Evolutionary conservation across 805 yeast genomes (phyloP), one percentile per base, ranked within the genome.

Genomic region (Barnettozyma salicaria): DNA sequence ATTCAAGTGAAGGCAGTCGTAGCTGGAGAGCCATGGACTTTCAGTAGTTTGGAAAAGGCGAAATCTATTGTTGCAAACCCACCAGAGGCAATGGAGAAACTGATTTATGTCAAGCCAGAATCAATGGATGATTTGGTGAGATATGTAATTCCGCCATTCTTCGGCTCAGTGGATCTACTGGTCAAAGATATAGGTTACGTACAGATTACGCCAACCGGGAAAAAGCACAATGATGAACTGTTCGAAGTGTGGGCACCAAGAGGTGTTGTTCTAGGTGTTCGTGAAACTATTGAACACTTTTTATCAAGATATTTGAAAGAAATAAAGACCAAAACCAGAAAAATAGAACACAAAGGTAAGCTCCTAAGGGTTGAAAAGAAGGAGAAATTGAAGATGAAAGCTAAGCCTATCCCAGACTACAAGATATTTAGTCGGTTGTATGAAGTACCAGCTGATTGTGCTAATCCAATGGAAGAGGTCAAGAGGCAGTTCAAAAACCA

Each of bases 101-200:
- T 49, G 36, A 38, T 40, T 18, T 49, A 39, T 60, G 63, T 53
- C 41, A 64, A 30, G 22, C 58, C 36, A 20, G 45, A 27, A 38
- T 64, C 65, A 21, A 51, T 49, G 26, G 47, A 53, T 1, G 52
- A 61, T 2, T 50, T 67, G 44, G 58, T 52, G 1, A 59, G 75
- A 40, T 78, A 68, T 43, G 63, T 72, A 3, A 64, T 83, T 4
- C 90, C 92, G 0, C 84, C 86, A n/a, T 82, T 82, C 47, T 63
- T 59, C 41, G 90, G 90, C 0, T 53, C 72, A 5, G 60, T 83
- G 8, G 94, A 83, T 48, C 49, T 83, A 19, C 80, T 83, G 3
- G 47, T 83, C 8, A 74, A 73, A 36, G 77, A 76, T 42, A 53
- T 78, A n/a, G 92, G 92, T 0, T 78, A 69, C 47, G 43, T 82